A percentile compares a stretch with the other conserved stretches of the same genome.
These are phyloP conservation scores for Lepidium didymum DNA, from an alignment of 345 rosid genomes.

Conservation along the genomic window DNA sequence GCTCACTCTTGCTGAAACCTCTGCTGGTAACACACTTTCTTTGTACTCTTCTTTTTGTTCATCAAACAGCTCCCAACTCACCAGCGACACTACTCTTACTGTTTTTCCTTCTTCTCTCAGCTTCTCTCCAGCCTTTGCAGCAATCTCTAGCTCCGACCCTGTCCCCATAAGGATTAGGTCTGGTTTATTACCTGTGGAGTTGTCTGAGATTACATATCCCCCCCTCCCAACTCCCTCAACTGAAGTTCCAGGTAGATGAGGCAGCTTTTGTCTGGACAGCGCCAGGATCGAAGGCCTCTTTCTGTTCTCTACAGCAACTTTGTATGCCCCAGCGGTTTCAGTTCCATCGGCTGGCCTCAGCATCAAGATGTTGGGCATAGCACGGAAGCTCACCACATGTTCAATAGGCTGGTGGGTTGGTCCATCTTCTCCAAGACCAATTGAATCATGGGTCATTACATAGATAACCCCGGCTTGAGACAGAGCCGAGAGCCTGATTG, in stretches of 20 bases:
- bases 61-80: constrained; percentile 75
- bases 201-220: constrained; percentile 80
- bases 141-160: constrained; percentile 85
- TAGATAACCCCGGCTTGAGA: constrained; percentile 73
- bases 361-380: constrained; percentile 91
- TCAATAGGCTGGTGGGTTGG: constrained; percentile 97
- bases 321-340: constrained; percentile 90
- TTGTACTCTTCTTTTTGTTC: constrained; percentile 64
- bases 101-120: constrained; percentile 82
- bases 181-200: constrained; percentile 71
- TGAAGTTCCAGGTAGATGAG: constrained; percentile 71
- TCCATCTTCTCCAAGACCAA: constrained; percentile 97
- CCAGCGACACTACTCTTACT: constrained; percentile 81
- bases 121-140: constrained; percentile 65
- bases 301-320: constrained; percentile 58
- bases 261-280: constrained; percentile 79
- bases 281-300: constrained; percentile 85
- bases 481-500: constrained; percentile 80
- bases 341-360: constrained; percentile 92
- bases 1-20: constrained; percentile 69
- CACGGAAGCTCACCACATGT: constrained; percentile 96
- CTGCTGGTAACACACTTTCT: constrained; percentile 63
- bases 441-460: constrained; percentile 94
- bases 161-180: constrained; percentile 81
- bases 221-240: constrained; percentile 83